Evolutionary conservation across 768 basidiomycete genomes (phyloP), one percentile per base, ranked within the genome.

Genomic region (Mycena maculata): DNA sequence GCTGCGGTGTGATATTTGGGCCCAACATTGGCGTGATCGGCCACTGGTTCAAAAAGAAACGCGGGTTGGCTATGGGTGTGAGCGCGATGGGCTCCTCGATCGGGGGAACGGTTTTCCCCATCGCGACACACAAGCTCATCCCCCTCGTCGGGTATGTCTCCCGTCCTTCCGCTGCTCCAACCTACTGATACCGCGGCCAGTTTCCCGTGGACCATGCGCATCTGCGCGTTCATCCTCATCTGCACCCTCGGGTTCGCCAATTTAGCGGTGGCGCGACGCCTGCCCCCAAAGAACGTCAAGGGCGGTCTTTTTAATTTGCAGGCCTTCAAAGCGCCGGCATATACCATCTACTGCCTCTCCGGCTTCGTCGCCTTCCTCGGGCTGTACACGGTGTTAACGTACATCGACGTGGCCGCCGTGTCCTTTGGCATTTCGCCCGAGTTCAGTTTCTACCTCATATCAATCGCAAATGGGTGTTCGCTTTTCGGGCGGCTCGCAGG

Each of bases 201-300:
- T 4, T 92, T 92, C 76, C 82, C 82, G 50, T 91, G 90, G 90
- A 88, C 91, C 0, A 85, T 91, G 84, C 85, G 90, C 27, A 85
- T 89, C 50, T 76, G 91, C 56, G 90, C 82, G 2, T 88, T 91
- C 68, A 85, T 90, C 15, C 68, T 90, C 5, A 67, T 88, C 8
- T 67, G 81, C 27, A 74, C 83, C 8, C 79, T 92, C 18, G 84
- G 83, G 8, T 70, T 88, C 28, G 81, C 85, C 6, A 90, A 87
- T 73, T 64, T 89, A 20, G 72, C 76, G 22, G 58, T 81, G 18
- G 74, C 78, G 60, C 81, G 87, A 54, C 83, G 89, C 2, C 79
- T 91, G 0, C 88, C 89, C 0, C 85, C 88, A 0, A 79, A 81
- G 50, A 78, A 84, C 36, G 73, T 81, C 27, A 73, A 81, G 4